phyloP scores from a whole-genome alignment of 805 yeast species.

The Wickerhamia fluorescens region DNA sequence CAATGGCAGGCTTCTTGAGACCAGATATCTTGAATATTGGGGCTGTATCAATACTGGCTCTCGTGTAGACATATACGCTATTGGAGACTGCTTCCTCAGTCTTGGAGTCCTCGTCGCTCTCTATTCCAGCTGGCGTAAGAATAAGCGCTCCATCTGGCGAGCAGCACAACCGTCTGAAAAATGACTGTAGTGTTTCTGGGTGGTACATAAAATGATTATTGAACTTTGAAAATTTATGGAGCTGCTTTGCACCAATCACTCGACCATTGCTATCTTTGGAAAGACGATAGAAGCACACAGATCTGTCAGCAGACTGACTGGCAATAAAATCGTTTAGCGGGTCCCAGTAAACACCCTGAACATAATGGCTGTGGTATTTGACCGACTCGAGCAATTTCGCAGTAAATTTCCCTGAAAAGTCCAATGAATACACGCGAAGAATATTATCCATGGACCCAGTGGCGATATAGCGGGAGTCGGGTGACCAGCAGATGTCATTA shows the following conservation, averaged over 20 bases:
- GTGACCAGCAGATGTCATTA: constrained; percentile 91
- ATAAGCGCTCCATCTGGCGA: constrained; percentile 86
- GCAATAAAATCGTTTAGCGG: constrained; percentile 72
- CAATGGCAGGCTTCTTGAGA: constrained; percentile 72
- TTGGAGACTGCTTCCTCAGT: constrained; percentile 41
- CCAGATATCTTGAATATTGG: constrained; percentile 82
- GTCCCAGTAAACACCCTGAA: constrained; percentile 97
- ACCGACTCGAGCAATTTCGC: constrained; percentile 29
- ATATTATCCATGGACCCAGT: constrained; percentile 90
- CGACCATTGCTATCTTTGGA: background rate
- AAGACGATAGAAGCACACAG: constrained; percentile 56
- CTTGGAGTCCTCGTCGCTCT: constrained; percentile 8
- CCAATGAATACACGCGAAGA: constrained; percentile 58
- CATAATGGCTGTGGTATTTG: constrained; percentile 78
- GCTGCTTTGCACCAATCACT: constrained; percentile 1
- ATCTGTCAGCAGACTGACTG: constrained; percentile 85
- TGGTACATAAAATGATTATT: constrained; percentile 46
- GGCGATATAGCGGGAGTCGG: constrained; percentile 67
- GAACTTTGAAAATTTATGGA: constrained; percentile 10
- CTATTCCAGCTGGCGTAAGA: constrained; percentile 41
- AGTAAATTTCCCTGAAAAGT: background rate
- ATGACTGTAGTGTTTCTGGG: constrained; percentile 82
- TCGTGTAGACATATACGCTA: constrained; percentile 73
- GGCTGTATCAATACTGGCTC: constrained; percentile 56
- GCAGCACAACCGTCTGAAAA: constrained; percentile 78